Percentiles rank a stretch among this genome's conserved stretches.
Conservation (phyloP, 345 rosid genomes). For the Passiflora organensis region DNA sequence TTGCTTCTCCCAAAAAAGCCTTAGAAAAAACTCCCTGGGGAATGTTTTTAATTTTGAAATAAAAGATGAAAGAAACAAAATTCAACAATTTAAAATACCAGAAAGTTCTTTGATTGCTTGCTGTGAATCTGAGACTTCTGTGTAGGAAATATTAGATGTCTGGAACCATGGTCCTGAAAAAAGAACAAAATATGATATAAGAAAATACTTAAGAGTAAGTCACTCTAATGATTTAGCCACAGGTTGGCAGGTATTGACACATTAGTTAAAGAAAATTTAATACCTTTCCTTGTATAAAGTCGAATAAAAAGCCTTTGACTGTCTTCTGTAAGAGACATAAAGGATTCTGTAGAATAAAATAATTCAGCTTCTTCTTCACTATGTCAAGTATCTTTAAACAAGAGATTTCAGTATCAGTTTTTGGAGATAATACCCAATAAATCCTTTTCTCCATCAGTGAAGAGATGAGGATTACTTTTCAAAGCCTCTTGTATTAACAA, state of each 20-base stretch:
- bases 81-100: conserved; percentile 34
- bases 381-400: not conserved
- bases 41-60: not conserved
- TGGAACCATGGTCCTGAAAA: conserved; percentile 85
- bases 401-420: conserved; percentile 6
- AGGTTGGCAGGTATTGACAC: not conserved
- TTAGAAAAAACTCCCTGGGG: too few relatives aligned
- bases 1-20: not conserved
- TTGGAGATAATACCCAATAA: conserved; percentile 47
- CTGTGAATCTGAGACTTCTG: conserved; percentile 52
- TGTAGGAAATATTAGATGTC: conserved; percentile 57
- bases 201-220: not conserved
- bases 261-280: not conserved
- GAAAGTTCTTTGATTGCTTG: conserved; percentile 54
- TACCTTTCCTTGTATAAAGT: conserved; percentile 79
- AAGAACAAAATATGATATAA: not conserved
- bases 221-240: too few relatives aligned
- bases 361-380: conserved; percentile 1
- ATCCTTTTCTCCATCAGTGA: conserved; percentile 56
- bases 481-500: conserved; percentile 66
- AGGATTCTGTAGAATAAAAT: conserved; percentile 57
- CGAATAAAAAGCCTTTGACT: conserved; percentile 86
- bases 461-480: conserved; percentile 47
- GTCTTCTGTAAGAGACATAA: conserved; percentile 51
- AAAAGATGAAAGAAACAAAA: conserved; percentile 2